Evolutionary conservation across 352 stramenopile genomes (phyloP).

Genomic region (Elongisporangium anandrum): DNA sequence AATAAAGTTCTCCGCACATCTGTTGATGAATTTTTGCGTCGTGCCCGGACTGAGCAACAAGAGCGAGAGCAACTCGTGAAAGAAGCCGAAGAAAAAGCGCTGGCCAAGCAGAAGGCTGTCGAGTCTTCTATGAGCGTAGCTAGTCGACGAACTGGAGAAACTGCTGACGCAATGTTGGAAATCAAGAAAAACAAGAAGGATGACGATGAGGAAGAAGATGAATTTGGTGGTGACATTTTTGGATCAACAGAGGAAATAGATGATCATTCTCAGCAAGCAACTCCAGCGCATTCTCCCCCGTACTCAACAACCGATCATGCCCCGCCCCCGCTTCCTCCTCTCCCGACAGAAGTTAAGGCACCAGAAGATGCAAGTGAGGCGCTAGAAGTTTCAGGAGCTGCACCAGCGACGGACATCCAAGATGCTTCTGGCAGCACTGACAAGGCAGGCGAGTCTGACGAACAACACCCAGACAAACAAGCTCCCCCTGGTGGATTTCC

Average conservation of each 20-base stretch:
- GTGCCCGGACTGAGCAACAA: constrained; percentile 75
- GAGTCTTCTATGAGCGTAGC: constrained; percentile 49
- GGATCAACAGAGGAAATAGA: constrained; percentile 48
- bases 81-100: constrained; percentile 74
- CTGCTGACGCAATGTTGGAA: constrained; percentile 75
- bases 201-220: constrained; percentile 75
- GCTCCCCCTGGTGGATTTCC: constrained; percentile 23
- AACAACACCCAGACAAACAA: constrained; percentile 15
- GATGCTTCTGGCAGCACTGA: constrained; percentile 13
- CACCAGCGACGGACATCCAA: constrained; percentile 17
- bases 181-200: constrained; percentile 87
- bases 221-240: constrained; percentile 85
- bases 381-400: neutral
- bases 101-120: constrained; percentile 75
- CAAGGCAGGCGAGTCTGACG: constrained; percentile 12
- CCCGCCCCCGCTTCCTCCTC: constrained; percentile 25
- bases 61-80: constrained; percentile 83
- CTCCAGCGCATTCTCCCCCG: constrained; percentile 15
- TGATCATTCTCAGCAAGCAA: constrained; percentile 22
- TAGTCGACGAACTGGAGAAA: constrained; percentile 49
- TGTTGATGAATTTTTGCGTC: constrained; percentile 78
- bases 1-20: constrained; percentile 84
- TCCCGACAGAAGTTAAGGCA: constrained; percentile 23
- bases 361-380: constrained; percentile 2
- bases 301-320: constrained; percentile 6